Percentiles rank a stretch among this genome's conserved stretches.
These are phyloP conservation scores for Protostelium mycophagum DNA, from an alignment of 78 protist species.

Conservation along the genomic window DNA sequence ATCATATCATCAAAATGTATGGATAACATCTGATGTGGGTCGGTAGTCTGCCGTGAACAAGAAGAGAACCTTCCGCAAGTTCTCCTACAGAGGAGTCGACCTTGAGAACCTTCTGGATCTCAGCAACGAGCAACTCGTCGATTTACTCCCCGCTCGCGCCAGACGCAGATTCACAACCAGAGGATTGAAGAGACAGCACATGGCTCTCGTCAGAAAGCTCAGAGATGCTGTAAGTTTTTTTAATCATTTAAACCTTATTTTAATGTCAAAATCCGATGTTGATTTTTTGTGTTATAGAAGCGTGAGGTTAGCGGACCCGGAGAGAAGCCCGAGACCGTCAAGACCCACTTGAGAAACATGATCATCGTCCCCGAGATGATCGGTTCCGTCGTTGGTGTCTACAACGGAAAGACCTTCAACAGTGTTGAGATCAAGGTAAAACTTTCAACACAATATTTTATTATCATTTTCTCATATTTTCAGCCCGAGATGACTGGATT, in stretches of 20 bases:
- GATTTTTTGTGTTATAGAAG: conserved; percentile 13
- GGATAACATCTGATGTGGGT: too few relatives aligned
- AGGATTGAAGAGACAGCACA: conserved; percentile 75
- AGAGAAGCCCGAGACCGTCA: conserved; percentile 96
- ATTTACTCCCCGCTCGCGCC: conserved; percentile 86
- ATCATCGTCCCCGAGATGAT: conserved; percentile 99
- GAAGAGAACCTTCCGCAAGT: conserved; percentile 92
- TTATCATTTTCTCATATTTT: not conserved
- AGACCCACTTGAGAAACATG: conserved; percentile 99
- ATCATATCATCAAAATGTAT: too few relatives aligned
- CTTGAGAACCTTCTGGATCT: conserved; percentile 93
- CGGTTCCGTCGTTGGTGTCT: conserved; percentile 97
- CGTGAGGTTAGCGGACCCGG: conserved; percentile 68
- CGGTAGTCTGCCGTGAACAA: conserved; percentile 4
- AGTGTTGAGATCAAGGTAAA: conserved; percentile 94
- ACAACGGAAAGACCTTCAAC: conserved; percentile 98
- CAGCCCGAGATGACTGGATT: conserved; percentile 99
- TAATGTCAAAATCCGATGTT: not conserved
- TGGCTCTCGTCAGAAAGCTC: conserved; percentile 82
- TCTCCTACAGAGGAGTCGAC: conserved; percentile 97
- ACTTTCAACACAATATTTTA: not conserved
- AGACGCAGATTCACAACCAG: conserved; percentile 95
- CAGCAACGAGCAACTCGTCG: conserved; percentile 66
- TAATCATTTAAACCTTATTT: not conserved
- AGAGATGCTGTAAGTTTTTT: conserved; percentile 72